Percentiles rank a stretch among this genome's conserved stretches.
Evolutionary conservation across 345 rosid species (phyloP).

Genomic region (Eucalyptus pauciflora): DNA sequence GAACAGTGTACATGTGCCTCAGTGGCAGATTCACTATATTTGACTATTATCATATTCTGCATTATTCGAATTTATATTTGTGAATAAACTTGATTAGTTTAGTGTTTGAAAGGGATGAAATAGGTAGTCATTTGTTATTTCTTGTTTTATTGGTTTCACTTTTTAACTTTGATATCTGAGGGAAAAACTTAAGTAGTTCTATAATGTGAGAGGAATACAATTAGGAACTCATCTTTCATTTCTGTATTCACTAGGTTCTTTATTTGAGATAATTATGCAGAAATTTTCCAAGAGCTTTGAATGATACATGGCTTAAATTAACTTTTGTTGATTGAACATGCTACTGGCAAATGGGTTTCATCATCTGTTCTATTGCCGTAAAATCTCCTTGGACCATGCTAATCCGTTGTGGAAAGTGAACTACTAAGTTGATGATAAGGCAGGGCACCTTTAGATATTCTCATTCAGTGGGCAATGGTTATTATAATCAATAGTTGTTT

Average conservation of each 20-base stretch:
- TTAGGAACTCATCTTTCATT: neutral
- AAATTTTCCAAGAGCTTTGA: neutral
- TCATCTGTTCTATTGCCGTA: neutral
- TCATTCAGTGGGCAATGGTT: neutral
- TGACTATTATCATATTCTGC: neutral
- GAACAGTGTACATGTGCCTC: neutral
- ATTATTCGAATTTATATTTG: neutral
- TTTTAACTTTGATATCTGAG: neutral
- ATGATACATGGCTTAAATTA: neutral
- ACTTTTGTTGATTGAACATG: neutral
- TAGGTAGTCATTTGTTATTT: neutral
- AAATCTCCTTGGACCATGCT: neutral
- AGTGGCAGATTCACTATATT: neutral
- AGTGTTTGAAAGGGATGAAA: neutral
- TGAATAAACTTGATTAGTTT: neutral
- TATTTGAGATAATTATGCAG: neutral
- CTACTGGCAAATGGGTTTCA: neutral
- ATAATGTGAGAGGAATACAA: neutral
- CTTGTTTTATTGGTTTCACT: neutral
- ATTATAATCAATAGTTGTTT: neutral
- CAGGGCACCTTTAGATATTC: neutral
- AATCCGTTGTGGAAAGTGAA: neutral
- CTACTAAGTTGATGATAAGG: neutral
- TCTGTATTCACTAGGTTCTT: neutral
- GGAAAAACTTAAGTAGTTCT: neutral